Evolutionary conservation across 768 basidiomycete genomes (phyloP), one percentile per base, ranked within the genome.

Genomic region (Daedalea quercina): DNA sequence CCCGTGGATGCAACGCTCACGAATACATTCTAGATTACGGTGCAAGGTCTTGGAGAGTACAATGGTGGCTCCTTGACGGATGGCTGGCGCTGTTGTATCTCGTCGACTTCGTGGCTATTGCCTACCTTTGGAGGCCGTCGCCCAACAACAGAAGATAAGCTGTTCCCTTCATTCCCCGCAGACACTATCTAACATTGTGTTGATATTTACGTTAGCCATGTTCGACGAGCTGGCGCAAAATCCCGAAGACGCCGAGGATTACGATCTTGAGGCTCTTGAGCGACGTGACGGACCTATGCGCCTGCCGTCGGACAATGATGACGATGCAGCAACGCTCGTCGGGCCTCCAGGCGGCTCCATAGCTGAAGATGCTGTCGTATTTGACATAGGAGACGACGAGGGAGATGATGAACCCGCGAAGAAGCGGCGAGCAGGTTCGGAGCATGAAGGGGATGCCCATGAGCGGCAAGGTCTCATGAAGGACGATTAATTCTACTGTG

Each of bases 21-120:
- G 93, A 95, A 65, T 97, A 94, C 65, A 88, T 91, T 17, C 3
- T 51, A 94, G 93, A 95, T 66, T 97, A 94, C 65, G 89, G 92
- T 15, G 88, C 93, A 6, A 87, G 85, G 55, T 85, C 90, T 17
- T 97, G 94, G 94, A 79, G 76, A 54, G 76, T 80, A 51, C 85
- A 94, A 45, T 99, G 96, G 96, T 93, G 93, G 87, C 74, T 99
- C 6, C 77, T 99, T 40, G 96, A 99, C 63, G 96, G 94, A 17
- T 98, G 92, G 77, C 78, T 98, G 43, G 84, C 90, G 1, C 76
- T 94, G 44, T 81, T 98, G 23, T 98, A 95, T 67, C 78, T 96
- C 44, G 71, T 76, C 25, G 82, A 85, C 31, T 98, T 98, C 67
- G 70, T 73, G 55, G 73, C 80, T 9, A 92, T 97, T 56, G 82